Percentiles rank a stretch among this genome's conserved stretches.
Evolutionary conservation across 441 rosid species (phyloP).

Genomic region (Erodium trifolium): DNA sequence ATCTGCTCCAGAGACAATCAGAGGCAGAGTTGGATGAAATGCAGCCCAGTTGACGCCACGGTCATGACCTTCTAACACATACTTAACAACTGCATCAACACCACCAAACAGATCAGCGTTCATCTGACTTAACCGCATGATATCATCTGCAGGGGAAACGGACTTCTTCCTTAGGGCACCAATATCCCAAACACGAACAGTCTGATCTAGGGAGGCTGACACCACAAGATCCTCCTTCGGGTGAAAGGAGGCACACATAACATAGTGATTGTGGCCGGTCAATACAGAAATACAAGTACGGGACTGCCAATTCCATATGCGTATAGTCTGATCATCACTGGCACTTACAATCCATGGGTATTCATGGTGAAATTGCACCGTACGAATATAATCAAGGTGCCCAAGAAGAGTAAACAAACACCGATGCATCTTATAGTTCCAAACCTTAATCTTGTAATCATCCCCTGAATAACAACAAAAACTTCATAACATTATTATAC

Average conservation of each 20-base stretch:
- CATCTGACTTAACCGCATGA: slow-evolving; percentile 72
- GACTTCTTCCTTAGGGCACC: slow-evolving; percentile 78
- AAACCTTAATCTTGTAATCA: slow-evolving; percentile 81
- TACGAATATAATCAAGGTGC: slow-evolving; percentile 80
- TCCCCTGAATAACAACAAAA: slow-evolving; percentile 38
- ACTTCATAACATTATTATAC: slow-evolving; percentile 3
- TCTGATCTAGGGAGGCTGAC: slow-evolving; percentile 85
- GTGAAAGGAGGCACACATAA: slow-evolving; percentile 92
- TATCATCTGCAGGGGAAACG: slow-evolving; percentile 83
- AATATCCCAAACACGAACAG: slow-evolving; percentile 89
- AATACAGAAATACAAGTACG: slow-evolving; percentile 76
- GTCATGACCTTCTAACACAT: slow-evolving; percentile 89
- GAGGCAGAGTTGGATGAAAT: slow-evolving; percentile 68
- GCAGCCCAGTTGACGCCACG: slow-evolving; percentile 95
- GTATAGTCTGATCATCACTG: slow-evolving; percentile 87
- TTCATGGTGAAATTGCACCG: slow-evolving; percentile 85
- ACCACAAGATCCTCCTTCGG: slow-evolving; percentile 89
- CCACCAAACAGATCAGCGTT: slow-evolving; percentile 84
- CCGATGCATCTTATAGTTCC: slow-evolving; percentile 79
- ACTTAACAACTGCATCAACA: slow-evolving; percentile 80
- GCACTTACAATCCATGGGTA: slow-evolving; percentile 91
- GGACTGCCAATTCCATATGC: slow-evolving; percentile 92
- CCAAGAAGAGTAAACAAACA: slow-evolving; percentile 86
- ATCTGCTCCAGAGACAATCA: slow-evolving; percentile 45
- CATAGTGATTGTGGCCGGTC: slow-evolving; percentile 88